Conservation (phyloP, 1,284 basidiomycete species). For the Termitomyces sp. region DNA sequence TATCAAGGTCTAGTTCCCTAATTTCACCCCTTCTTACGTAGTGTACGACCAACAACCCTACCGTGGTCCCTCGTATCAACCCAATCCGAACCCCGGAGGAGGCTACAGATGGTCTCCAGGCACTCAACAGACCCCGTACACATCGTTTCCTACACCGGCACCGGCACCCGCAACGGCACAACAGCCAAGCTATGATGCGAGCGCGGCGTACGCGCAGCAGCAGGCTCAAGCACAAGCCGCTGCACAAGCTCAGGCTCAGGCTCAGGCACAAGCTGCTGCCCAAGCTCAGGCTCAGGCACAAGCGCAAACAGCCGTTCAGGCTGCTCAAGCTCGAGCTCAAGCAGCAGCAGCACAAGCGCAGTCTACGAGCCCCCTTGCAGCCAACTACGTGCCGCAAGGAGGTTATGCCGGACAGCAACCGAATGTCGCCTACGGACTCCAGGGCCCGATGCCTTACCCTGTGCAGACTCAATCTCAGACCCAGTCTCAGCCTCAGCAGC, state of each 20-base stretch:
- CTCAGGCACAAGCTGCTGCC: constrained; percentile 7
- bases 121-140: constrained; percentile 21
- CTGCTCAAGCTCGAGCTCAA: not conserved
- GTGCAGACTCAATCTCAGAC: constrained; percentile 14
- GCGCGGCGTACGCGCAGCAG: constrained; percentile 16
- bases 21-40: constrained; percentile 11
- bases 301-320: constrained; percentile 14
- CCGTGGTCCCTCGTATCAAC: constrained; percentile 15
- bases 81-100: constrained; percentile 11
- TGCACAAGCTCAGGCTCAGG: constrained; percentile 12
- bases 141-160: constrained; percentile 30
- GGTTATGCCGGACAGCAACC: constrained; percentile 15
- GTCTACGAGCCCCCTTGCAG: not conserved
- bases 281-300: constrained; percentile 5
- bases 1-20: constrained; percentile 1
- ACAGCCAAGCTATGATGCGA: constrained; percentile 17
- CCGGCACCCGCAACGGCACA: constrained; percentile 19
- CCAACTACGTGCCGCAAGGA: constrained; percentile 7
- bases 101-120: constrained; percentile 37
- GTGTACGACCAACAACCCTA: constrained; percentile 34
- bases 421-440: constrained; percentile 13
- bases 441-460: constrained; percentile 19
- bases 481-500: constrained; percentile 17
- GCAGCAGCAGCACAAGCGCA: constrained; percentile 7
- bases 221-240: constrained; percentile 20